Evolutionary conservation across 1,284 basidiomycete genomes (phyloP), one percentile per base, ranked within the genome.

Genomic region (Athelia psychrophila): DNA sequence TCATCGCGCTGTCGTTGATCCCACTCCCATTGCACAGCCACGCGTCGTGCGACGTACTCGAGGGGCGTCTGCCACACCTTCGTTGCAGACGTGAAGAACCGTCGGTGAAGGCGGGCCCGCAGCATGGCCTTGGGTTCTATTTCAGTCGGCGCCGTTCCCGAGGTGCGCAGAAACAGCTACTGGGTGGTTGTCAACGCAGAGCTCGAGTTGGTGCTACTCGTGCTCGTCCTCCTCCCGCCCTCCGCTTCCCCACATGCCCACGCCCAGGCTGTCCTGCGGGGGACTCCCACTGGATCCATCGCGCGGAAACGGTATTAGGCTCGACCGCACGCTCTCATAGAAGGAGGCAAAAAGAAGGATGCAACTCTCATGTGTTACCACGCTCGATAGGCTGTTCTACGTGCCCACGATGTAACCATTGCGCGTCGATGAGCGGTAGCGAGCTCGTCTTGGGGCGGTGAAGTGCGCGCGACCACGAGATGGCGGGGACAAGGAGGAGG

Each of bases 61-160:
- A 90, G 90, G n/a, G 16, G 88, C 81, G 1, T 83, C 80, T 2
- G 64, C 52, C 1, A 90, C 84, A n/a, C 84, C 83, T 46, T 78
- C 75, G 87, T 87, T 3, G 88, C 88, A 1, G 84, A 87, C 8
- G 86, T 80, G 61, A 86, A 83, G 65, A 90, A 88, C 5, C 88
- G 66, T 57, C 73, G 78, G 0, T 86, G 83, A 1, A 84, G 57
- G 61, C 48, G 56, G n/a, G n/a, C n/a, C n/a, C n/a, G n/a, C n/a
- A n/a, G n/a, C n/a, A n/a, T n/a, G n/a, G n/a, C n/a, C n/a, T n/a
- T n/a, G n/a, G n/a, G n/a, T 6, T n/a, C 8, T 18, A 16, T 9
- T n/a, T 42, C 20, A 16, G 38, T 6, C 5, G 27, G 27, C 13
- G 27, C 27, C 5, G 27, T 5, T 13, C 13, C 27, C 5, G 27